Evolutionary conservation across 2,329 filamentous ascomycete genomes (phyloP), one percentile per base, ranked within the genome.

Genomic region (Colletotrichum musae): DNA sequence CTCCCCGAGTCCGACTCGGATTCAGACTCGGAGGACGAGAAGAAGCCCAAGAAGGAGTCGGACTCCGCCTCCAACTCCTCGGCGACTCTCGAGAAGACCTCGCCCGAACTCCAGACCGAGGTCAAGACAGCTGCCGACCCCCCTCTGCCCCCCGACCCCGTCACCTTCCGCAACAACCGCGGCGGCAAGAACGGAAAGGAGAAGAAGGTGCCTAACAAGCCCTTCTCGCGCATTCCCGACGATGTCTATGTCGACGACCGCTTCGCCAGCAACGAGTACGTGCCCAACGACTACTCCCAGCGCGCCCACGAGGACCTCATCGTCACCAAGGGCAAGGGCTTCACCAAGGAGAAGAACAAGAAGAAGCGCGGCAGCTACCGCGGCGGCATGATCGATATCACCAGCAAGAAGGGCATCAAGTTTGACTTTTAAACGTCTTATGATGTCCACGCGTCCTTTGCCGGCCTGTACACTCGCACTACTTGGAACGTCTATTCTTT

Each of bases 301-400:
- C 91, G 91, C 74, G 97, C 97, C 9, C 93, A 95, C 77, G 89
- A 94, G 74, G 95, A 98, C 78, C 84, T 99, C 72, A 93, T 94
- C 57, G 89, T 97, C 47, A 98, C 95, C 39, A 94, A 92, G 79
- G 96, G 96, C 76, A 98, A 98, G 84, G 94, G 94, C 4, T 99
- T 99, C 83, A 98, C 95, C 70, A 99, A 99, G 86, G 96, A 98
- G 86, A 99, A 99, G 91, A 99, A 99, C 84, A 99, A 99, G 87
- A 96, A 94, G 88, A 95, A 94, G 87, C 88, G 91, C 75, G 96
- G 96, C 58, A 94, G 92, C 73, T 99, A 97, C 86, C 91, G 93
- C 56, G 96, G 96, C 52, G 96, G 96, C 6, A 82, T 88, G 60
- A 97, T 99, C 76, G 95, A 99, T 78, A 93, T 95, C 61, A 83